Evolutionary conservation across 805 yeast species (phyloP), one percentile per base, ranked within the genome.

Genomic region (Cyberlindnera galapagoensis): DNA sequence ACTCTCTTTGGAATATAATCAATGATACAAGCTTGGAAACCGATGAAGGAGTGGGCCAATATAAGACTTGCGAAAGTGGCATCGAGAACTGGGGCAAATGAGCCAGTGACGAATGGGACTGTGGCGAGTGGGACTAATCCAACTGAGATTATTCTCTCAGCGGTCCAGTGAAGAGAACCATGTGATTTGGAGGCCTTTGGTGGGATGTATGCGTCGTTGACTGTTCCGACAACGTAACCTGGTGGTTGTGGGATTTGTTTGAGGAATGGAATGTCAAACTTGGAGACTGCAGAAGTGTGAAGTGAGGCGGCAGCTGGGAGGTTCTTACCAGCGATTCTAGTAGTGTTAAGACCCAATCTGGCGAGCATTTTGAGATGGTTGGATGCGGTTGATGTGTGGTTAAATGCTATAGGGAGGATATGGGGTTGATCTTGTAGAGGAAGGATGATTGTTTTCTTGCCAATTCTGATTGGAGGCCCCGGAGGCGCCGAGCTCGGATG

Each of bases 141-240:
- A 12, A 80, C 56, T 4, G 94, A 69, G 21, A 86, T 62, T 5
- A 74, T 50, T 46, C 84, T 74, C 67, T 90, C 98, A 48, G 79
- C 77, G n/a, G 83, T 65, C 98, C 98, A 90, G 65, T 88, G 97
- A 56, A 75, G 71, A 16, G 94, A 82, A 29, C 97, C 97, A 51
- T 86, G 88, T 31, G 66, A 52, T 43, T 67, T 73, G 50, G 72
- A 66, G 5, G 77, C 56, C 24, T 66, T 58, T 24, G 97, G 97
- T 11, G 74, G 63, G 21, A 64, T 61, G 49, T 69, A 81, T 11
- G 97, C 87, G 41, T 92, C 97, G 59, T 90, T 92, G 30, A 88
- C 95, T 6, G 88, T 76, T n/a, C 97, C 97, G 28, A 79, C 79
- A 36, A 90, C 79, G 56, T 81, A 69, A 23, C 97, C 97, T 26